A percentile compares a stretch with the other conserved stretches of the same genome.
Evolutionary conservation across 768 basidiomycete genomes (phyloP).

Genomic region (Coprinopsis marcescibilis): DNA sequence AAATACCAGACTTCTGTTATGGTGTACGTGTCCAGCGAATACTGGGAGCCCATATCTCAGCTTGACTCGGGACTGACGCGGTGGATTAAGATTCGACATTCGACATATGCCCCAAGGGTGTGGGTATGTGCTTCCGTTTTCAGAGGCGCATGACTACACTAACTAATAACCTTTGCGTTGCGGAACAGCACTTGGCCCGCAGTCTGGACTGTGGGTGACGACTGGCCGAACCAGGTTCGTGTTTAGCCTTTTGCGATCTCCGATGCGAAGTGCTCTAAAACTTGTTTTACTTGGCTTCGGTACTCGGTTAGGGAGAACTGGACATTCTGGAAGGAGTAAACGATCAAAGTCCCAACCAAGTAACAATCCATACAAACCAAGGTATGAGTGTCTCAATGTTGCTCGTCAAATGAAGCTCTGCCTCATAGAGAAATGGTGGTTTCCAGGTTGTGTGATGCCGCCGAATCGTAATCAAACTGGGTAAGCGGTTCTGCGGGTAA

Average conservation of each 20-base stretch:
- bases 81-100: constrained; percentile 24
- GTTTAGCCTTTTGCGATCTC: constrained; percentile 11
- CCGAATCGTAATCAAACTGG: constrained; percentile 38
- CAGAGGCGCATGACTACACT: background rate
- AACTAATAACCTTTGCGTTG: constrained; percentile 3
- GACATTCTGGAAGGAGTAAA: constrained; percentile 59
- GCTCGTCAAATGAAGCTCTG: background rate
- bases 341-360: constrained; percentile 43
- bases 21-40: constrained; percentile 30
- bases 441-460: constrained; percentile 50
- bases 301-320: constrained; percentile 37
- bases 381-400: constrained; percentile 22
- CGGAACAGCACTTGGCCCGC: constrained; percentile 41
- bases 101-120: constrained; percentile 56
- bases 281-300: constrained; percentile 7
- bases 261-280: no score
- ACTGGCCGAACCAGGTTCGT: constrained; percentile 25
- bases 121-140: constrained; percentile 25
- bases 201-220: constrained; percentile 32
- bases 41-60: background rate
- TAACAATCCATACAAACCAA: constrained; percentile 49
- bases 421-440: background rate
- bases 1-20: constrained; percentile 45
- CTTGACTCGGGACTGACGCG: constrained; percentile 19
- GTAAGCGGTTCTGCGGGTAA: constrained; percentile 23